Conservation (phyloP, 306 rosid species). For the Vachellia collinsii region DNA sequence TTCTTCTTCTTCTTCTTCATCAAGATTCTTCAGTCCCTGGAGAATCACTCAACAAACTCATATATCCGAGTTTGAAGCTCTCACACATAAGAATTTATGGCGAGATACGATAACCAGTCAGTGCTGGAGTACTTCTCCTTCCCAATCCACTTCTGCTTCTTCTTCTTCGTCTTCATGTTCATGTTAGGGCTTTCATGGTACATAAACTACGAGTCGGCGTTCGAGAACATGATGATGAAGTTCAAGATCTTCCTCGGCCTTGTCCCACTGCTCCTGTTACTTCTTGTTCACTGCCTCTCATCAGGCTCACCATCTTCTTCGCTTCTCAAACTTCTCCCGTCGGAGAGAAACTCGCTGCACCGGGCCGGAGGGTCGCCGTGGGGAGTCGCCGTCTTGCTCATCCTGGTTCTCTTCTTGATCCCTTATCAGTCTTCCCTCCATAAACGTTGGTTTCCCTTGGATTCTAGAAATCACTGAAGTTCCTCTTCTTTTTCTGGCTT, state of each 20-base stretch:
- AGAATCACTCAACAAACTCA: neutral
- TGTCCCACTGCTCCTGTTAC: slow-evolving; percentile 59
- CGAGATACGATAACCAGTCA: slow-evolving; percentile 39
- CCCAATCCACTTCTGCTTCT: slow-evolving; percentile 66
- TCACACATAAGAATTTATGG: slow-evolving; percentile 41
- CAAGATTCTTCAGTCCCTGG: neutral
- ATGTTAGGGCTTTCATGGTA: slow-evolving; percentile 72
- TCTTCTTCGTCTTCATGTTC: slow-evolving; percentile 52
- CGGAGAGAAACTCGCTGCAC: slow-evolving; percentile 67
- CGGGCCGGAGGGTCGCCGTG: slow-evolving; percentile 89
- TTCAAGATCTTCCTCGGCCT: slow-evolving; percentile 61
- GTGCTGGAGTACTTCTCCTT: slow-evolving; percentile 58
- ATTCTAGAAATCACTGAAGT: slow-evolving; percentile 27
- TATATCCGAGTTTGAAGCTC: neutral
- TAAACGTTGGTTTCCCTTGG: slow-evolving; percentile 70
- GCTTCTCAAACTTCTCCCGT: slow-evolving; percentile 50
- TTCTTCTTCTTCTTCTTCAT: neutral
- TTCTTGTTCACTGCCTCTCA: slow-evolving; percentile 62
- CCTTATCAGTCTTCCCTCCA: slow-evolving; percentile 77
- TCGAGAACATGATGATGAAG: slow-evolving; percentile 56
- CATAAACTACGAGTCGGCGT: slow-evolving; percentile 63
- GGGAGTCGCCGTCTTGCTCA: slow-evolving; percentile 76
- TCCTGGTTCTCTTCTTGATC: slow-evolving; percentile 64
- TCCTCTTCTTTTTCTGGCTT: neutral
- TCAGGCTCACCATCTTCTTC: slow-evolving; percentile 43